Evolutionary conservation across 345 rosid species (phyloP).

Genomic region (Stellera chamaejasme): DNA sequence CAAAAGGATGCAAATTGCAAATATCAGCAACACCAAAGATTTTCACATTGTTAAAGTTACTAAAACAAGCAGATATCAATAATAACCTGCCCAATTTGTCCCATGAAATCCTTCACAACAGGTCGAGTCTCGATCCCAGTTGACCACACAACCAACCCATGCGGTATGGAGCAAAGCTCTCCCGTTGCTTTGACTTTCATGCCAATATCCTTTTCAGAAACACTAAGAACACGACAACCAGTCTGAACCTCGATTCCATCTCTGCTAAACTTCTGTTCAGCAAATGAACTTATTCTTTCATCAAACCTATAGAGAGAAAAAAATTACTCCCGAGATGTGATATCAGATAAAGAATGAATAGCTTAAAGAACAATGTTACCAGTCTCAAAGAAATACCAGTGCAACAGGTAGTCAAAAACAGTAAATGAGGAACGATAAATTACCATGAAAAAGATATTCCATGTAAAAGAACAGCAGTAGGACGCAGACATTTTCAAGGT

Average conservation of each 20-base stretch:
- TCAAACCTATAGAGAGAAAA: constrained; percentile 51
- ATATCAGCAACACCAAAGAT: constrained; percentile 5
- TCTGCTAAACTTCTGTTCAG: constrained; percentile 71
- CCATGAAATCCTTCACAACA: constrained; percentile 71
- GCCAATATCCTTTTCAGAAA: constrained; percentile 63
- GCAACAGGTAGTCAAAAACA: too few relatives aligned
- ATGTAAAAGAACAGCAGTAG: too few relatives aligned
- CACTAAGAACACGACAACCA: constrained; percentile 71
- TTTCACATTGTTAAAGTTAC: neutral
- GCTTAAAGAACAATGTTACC: too few relatives aligned
- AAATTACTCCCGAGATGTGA: neutral
- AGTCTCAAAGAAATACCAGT: neutral
- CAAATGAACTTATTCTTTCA: constrained; percentile 83
- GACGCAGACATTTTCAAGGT: too few relatives aligned
- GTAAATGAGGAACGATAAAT: too few relatives aligned
- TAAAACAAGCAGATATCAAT: neutral
- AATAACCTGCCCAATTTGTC: constrained; percentile 80
- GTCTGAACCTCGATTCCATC: constrained; percentile 81
- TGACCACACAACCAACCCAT: constrained; percentile 93
- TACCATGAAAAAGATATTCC: too few relatives aligned
- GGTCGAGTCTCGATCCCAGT: constrained; percentile 87
- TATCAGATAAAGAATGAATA: neutral
- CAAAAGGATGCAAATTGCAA: neutral
- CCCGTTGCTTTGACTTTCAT: constrained; percentile 63
- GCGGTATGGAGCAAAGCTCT: constrained; percentile 49